phyloP scores from a whole-genome alignment of 495 filamentous ascomycete genomes.

The Aspergillus panamensis region DNA sequence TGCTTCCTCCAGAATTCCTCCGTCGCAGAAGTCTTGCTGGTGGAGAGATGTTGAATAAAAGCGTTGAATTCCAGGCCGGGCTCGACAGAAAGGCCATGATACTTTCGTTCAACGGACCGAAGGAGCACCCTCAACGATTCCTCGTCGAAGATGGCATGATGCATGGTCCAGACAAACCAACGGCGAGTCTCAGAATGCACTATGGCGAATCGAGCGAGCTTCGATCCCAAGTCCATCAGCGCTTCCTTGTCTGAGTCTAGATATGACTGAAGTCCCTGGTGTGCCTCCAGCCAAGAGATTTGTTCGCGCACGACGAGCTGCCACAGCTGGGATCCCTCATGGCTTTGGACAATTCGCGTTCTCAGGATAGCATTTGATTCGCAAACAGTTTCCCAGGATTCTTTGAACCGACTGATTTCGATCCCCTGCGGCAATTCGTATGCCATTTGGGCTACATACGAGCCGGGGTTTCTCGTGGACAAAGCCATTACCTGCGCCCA shows the following conservation, averaged over 20 bases:
- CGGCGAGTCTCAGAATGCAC: background rate
- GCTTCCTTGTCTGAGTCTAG: background rate
- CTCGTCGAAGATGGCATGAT: slow-evolving; percentile 61
- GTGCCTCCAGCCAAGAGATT: background rate
- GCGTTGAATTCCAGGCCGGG: no score
- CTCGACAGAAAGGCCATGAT: no score
- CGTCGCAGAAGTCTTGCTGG: no score
- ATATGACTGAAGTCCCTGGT: background rate
- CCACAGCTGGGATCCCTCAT: slow-evolving; percentile 16
- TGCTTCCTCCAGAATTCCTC: no score
- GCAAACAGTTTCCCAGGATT: slow-evolving; percentile 38
- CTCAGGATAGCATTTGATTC: slow-evolving; percentile 35
- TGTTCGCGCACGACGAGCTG: slow-evolving; percentile 35
- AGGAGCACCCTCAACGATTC: no score
- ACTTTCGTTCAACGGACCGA: no score
- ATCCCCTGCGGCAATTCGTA: slow-evolving; percentile 28
- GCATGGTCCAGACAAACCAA: slow-evolving; percentile 45
- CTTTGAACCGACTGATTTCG: slow-evolving; percentile 30
- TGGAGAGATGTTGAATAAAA: no score
- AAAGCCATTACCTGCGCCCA: slow-evolving; percentile 52
- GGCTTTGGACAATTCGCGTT: slow-evolving; percentile 37
- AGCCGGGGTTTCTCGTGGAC: slow-evolving; percentile 30
- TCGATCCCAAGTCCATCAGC: slow-evolving; percentile 7
- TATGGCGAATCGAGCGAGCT: slow-evolving; percentile 12
- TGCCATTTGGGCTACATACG: slow-evolving; percentile 31